Percentiles rank a stretch among this genome's conserved stretches.
Conservation (phyloP, 2,329 filamentous ascomycete species). For the Neofusicoccum sp. region DNA sequence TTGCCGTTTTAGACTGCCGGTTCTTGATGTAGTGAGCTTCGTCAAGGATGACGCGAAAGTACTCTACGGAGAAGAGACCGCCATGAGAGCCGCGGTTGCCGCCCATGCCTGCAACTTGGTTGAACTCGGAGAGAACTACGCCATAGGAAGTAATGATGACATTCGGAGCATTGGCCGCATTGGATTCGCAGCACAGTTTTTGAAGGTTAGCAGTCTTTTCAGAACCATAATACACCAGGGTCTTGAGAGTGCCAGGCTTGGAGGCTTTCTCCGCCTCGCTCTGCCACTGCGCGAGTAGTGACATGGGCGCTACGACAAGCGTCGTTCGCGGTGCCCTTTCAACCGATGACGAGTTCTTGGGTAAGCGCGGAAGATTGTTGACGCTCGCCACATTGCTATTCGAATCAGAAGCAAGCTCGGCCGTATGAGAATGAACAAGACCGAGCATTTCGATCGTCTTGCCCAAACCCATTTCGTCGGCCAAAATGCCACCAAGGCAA, state of each 20-base stretch:
- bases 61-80: constrained; percentile 85
- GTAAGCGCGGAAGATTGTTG: constrained; percentile 62
- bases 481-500: constrained; percentile 87
- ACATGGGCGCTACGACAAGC: constrained; percentile 94
- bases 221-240: constrained; percentile 85
- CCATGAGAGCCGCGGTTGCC: constrained; percentile 63
- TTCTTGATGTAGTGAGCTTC: constrained; percentile 95
- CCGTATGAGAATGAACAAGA: constrained; percentile 80
- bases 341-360: constrained; percentile 56
- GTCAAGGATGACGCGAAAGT: constrained; percentile 92
- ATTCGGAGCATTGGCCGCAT: constrained; percentile 74
- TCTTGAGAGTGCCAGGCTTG: constrained; percentile 74
- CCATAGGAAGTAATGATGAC: constrained; percentile 95
- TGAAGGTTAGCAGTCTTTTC: constrained; percentile 81
- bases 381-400: constrained; percentile 43
- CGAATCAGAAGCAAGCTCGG: constrained; percentile 44
- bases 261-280: constrained; percentile 93
- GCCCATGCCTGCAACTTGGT: constrained; percentile 65
- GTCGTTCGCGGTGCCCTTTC: constrained; percentile 82
- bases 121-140: constrained; percentile 84
- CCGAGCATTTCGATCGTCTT: constrained; percentile 99
- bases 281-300: constrained; percentile 93
- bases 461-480: constrained; percentile 95
- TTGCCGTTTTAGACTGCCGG: constrained; percentile 82
- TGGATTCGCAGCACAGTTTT: constrained; percentile 72